Percentiles rank a stretch among this genome's conserved stretches.
Evolutionary conservation across 805 yeast species (phyloP).

Genomic region (Candida rishiriensis): DNA sequence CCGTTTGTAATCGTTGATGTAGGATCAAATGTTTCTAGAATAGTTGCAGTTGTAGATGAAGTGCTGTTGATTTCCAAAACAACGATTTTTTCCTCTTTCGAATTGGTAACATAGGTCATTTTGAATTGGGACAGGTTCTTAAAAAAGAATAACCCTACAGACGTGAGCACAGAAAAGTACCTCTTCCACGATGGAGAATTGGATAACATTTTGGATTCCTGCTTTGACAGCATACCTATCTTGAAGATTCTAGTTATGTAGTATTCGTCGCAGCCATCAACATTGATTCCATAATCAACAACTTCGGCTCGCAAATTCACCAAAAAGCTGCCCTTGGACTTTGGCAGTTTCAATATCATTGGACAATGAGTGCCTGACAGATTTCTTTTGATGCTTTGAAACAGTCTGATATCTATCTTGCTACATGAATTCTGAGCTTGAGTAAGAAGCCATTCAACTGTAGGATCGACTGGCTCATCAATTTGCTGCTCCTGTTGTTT

Average conservation of each 20-base stretch:
- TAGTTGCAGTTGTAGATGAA: conserved; percentile 11
- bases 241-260: conserved; percentile 34
- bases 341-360: conserved; percentile 24
- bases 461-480: not conserved
- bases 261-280: conserved; percentile 16
- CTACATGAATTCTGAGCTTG: conserved; percentile 9
- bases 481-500: not conserved
- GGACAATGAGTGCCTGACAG: conserved; percentile 15
- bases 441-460: conserved; percentile 8
- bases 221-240: conserved; percentile 35
- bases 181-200: conserved; percentile 36
- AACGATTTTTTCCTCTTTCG: conserved; percentile 15
- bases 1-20: conserved; percentile 20
- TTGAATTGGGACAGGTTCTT: conserved; percentile 34
- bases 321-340: conserved; percentile 23
- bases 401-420: conserved; percentile 13
- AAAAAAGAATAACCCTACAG: conserved; percentile 45
- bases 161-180: conserved; percentile 44
- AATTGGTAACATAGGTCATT: conserved; percentile 21
- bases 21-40: conserved; percentile 25
- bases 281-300: conserved; percentile 6
- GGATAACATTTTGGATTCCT: conserved; percentile 32
- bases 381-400: conserved; percentile 11
- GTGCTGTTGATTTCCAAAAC: conserved; percentile 24
- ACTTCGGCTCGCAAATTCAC: conserved; percentile 12